Conservation (phyloP, 768 basidiomycete genomes). For the Lactarius quietus region DNA sequence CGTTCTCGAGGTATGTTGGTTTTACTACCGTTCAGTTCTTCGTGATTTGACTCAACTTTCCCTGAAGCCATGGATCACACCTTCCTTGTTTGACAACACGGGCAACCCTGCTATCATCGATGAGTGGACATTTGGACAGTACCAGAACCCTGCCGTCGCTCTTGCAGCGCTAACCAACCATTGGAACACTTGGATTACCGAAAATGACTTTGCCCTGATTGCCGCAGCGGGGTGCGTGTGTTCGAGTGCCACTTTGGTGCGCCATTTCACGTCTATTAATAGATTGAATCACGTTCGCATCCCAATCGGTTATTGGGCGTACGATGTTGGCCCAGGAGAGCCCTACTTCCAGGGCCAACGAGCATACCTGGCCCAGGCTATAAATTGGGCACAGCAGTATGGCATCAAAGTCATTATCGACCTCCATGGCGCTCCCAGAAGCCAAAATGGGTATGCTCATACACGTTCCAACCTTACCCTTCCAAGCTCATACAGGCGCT, state of each 20-base stretch:
- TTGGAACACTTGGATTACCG: slow-evolving; percentile 84
- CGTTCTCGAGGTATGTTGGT: slow-evolving; percentile 43
- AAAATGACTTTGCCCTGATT: slow-evolving; percentile 72
- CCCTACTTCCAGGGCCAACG: slow-evolving; percentile 78
- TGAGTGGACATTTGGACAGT: slow-evolving; percentile 74
- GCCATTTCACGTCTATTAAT: slow-evolving; percentile 14
- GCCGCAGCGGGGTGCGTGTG: slow-evolving; percentile 63
- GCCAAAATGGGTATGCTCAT: slow-evolving; percentile 66
- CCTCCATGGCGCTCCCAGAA: slow-evolving; percentile 68
- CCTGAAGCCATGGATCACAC: slow-evolving; percentile 69
- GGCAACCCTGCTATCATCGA: slow-evolving; percentile 57
- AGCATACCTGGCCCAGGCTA: slow-evolving; percentile 61
- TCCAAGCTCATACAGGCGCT: background rate
- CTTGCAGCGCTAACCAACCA: slow-evolving; percentile 53
- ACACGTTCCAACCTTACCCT: background rate
- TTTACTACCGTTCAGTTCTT: slow-evolving; percentile 5
- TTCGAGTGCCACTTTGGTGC: background rate
- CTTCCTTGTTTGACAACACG: slow-evolving; percentile 68
- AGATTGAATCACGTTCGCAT: slow-evolving; percentile 81
- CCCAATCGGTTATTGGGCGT: slow-evolving; percentile 91
- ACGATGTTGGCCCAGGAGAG: slow-evolving; percentile 72
- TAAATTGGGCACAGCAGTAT: slow-evolving; percentile 63
- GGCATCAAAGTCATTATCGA: slow-evolving; percentile 82
- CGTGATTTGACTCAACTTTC: background rate
- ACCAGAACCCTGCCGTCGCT: slow-evolving; percentile 51